Evolutionary conservation across 2,329 filamentous ascomycete genomes (phyloP), one percentile per base, ranked within the genome.

Genomic region (Fusarium veterinarium): DNA sequence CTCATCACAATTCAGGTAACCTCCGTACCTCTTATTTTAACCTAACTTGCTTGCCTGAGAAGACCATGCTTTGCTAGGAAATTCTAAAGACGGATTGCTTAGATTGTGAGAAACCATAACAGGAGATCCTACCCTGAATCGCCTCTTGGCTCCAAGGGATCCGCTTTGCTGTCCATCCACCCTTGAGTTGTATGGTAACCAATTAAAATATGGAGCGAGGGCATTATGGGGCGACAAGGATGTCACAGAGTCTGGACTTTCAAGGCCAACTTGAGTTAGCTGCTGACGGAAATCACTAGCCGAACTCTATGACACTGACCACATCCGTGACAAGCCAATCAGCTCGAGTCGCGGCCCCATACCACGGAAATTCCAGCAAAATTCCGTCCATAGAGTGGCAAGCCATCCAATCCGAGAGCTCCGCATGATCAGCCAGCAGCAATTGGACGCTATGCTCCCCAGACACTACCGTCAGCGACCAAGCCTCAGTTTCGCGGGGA

Each of bases 291-390:
- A n/a, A 9, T 8, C n/a, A 19, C 31, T 35, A 51, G 33, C 11
- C 23, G 8, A 52, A 52, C 23, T 52, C 31, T 38, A 37, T 25
- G 6, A 14, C 11, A 19, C 13, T 23, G 31, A 12, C 33, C 17
- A 33, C 33, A 33, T 14, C 35, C 28, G 2, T 19, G 14, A 33
- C 38, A 19, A 42, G 16, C 52, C 52, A 42, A 42, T 33, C 13
- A 33, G 12, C 9, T 33, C 16, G 38, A 42, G 28, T 20, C 16
- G 6, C 14, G 28, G 20, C 37, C 52, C 52, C 38, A 13, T 19
- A 19, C 20, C 31, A 19, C 60, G 42, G 60, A 63, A 63, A 59
- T 63, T 56, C 60, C 60, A 46, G 44, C 42, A 33, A 57, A 59
- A 63, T 63, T 59, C 60, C 60, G 60, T 56, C n/a, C 4, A 28